Evolutionary conservation across 1,284 basidiomycete species (phyloP), one percentile per base, ranked within the genome.

Genomic region (Boletellus deceptivus): DNA sequence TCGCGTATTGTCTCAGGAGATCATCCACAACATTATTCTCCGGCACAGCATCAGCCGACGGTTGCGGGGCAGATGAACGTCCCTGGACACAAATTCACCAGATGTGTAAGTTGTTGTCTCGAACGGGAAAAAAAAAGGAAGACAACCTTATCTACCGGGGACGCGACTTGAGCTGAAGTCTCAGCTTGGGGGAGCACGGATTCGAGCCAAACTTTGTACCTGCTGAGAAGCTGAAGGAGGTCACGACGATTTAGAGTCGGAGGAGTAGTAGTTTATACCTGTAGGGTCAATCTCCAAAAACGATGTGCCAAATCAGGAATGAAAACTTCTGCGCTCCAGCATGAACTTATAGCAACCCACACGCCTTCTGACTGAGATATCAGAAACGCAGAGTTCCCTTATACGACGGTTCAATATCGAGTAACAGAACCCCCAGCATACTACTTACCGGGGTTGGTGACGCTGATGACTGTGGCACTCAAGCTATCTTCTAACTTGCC

Each of bases 261-360:
- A 33, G 6, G 24, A 3, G 1, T 7, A 34, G 48, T 41, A 18
- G 9, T 37, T 56, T 70, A 46, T 42, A 91, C 91, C 80, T 97
- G 94, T 33, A 98, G 70, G 4, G 84, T 90, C 51, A 97, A 73
- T 56, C 80, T 82, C 94, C 93, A 97, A 65, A 97, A 96, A 46
- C 89, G 80, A 66, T 86, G 78, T 24, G 80, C 79, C 9, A 97
- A 72, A 52, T 93, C 88, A 3, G 87, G 84, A 40, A 97, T 83
- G 67, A 82, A 95, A 11, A 95, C 77, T 41, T 93, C 86, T 9
- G 83, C 79, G 54, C 84, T 87, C 93, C 94, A 97, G 64, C 92
- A 93, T 6, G 79, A 77, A 34, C 76, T 73, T 36, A 96, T 75
- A 2, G 91, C 89, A 40, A 75, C 72, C 82, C 86, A 93, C 1